Base-by-base conservation (phyloP, 2,329 filamentous ascomycete species). In the Coleophoma crateriformis region DNA sequence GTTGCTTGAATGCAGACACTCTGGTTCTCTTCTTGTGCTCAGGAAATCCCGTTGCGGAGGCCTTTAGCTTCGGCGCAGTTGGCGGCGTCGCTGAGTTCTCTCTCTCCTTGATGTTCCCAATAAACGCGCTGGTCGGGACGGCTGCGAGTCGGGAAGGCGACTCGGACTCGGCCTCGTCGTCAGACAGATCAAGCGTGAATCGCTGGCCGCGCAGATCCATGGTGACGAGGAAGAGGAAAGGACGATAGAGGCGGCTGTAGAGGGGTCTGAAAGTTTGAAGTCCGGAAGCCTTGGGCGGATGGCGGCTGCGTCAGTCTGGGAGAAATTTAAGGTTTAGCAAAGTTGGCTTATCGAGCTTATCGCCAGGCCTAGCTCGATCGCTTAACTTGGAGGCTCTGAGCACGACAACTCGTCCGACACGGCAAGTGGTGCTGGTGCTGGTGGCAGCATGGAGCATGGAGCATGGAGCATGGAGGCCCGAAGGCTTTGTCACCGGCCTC, bases 101-200 rank as follows among this genome's bases (percentile, higher is more conserved):
- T 54, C 88, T 86, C 71, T 97, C 92, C 61, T 87, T 78, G 54
- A 97, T 82, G 58, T 96, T 91, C 49, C 79, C 79, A 38, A 86
- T 74, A 39, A 87, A 78, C 17, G 65, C 65, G 45, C 67, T 64
- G 27, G 27, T 27, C 40, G 58, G 51, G 35, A 63, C 46, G 8
- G 59, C 55, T 27, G 60, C 51, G 55, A 60, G 33, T 50, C 49
- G 39, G 50, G 58, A 48, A 44, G 45, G 46, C 54, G 55, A 49
- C 53, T 59, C 47, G 54, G 49, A 46, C 33, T 69, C 65, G 40
- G 70, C 69, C 22, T 73, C 71, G 47, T 76, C 75, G 33, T 77
- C 76, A 33, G 79, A 79, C 27, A 86, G 69, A 59, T 84, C 74
- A 15, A 86, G 63, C 27, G 77, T 69, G 55, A 87, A 84, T 46